Evolutionary conservation across 306 rosid genomes (phyloP).

Genomic region (Lathyrus aphaca): DNA sequence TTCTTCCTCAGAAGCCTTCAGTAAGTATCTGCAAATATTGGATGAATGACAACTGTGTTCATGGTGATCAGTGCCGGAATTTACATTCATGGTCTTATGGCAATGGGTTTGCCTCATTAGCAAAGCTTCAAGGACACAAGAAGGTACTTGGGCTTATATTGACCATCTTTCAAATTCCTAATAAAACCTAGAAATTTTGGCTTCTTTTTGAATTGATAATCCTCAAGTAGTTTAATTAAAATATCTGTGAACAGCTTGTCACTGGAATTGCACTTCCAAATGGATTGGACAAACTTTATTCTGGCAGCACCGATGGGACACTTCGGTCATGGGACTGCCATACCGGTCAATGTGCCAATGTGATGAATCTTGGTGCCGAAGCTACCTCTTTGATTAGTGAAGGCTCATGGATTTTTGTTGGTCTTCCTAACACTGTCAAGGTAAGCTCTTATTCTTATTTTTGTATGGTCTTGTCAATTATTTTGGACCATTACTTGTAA

Average conservation of each 20-base stretch:
- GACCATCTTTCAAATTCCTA: background rate
- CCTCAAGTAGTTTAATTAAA: background rate
- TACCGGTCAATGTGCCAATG: constrained; percentile 42
- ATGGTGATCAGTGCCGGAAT: constrained; percentile 44
- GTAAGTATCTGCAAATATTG: constrained; percentile 44
- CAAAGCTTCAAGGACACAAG: constrained; percentile 56
- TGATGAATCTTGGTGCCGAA: constrained; percentile 37
- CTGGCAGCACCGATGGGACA: constrained; percentile 47
- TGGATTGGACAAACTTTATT: constrained; percentile 45
- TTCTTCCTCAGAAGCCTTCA: background rate
- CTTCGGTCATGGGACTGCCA: constrained; percentile 52
- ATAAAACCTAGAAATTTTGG: too few relatives aligned
- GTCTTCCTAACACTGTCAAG: constrained; percentile 48
- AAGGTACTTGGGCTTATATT: constrained; percentile 38
- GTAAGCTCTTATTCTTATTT: constrained; percentile 24
- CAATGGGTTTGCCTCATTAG: constrained; percentile 36
- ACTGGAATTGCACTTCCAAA: constrained; percentile 47
- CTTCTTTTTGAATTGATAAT: background rate
- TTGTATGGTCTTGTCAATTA: background rate
- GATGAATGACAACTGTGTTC: constrained; percentile 42
- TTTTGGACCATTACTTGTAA: background rate
- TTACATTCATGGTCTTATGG: constrained; percentile 49
- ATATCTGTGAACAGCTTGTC: constrained; percentile 35
- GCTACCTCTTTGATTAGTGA: constrained; percentile 44
- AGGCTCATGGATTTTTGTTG: constrained; percentile 58